Conservation (phyloP, 2,329 filamentous ascomycete species). For the Colletotrichum musicola region DNA sequence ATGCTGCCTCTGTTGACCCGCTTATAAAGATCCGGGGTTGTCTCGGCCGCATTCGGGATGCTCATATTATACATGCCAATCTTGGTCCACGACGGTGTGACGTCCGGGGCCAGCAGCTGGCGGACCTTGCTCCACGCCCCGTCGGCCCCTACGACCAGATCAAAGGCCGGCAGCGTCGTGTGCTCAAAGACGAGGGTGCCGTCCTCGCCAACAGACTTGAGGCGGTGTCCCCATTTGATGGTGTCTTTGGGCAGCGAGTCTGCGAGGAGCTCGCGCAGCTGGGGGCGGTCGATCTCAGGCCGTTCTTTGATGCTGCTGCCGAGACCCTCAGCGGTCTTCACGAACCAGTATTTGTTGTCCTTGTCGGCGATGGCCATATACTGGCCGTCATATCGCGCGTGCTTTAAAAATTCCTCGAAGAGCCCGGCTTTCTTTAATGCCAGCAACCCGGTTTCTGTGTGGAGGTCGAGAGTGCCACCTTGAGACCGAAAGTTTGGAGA, state of each 20-base stretch:
- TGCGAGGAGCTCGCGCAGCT: conserved; percentile 58
- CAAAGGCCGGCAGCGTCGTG: conserved; percentile 51
- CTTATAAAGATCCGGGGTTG: conserved; percentile 57
- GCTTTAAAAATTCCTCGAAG: conserved; percentile 61
- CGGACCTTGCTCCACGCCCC: conserved; percentile 54
- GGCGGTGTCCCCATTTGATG: conserved; percentile 60
- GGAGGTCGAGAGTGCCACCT: conserved; percentile 68
- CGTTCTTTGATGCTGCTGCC: conserved; percentile 51
- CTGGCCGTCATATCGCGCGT: conserved; percentile 66
- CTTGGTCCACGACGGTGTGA: conserved; percentile 60
- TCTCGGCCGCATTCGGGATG: conserved; percentile 55
- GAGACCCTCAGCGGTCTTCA: conserved; percentile 36
- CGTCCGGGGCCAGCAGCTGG: conserved; percentile 50
- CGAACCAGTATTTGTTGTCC: conserved; percentile 51
- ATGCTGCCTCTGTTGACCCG: conserved; percentile 61
- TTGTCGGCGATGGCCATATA: conserved; percentile 60
- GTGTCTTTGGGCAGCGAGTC: conserved; percentile 58
- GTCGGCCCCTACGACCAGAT: conserved; percentile 53
- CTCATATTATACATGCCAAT: conserved; percentile 58
- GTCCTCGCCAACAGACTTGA: conserved; percentile 53
- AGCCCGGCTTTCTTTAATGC: conserved; percentile 64
- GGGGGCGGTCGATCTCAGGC: conserved; percentile 66
- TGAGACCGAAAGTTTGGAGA: conserved; percentile 59
- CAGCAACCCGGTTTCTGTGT: conserved; percentile 62
- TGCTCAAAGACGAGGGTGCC: conserved; percentile 55